Base-by-base conservation (phyloP, 768 basidiomycete genomes). In the Chlorophyllum brunneum region DNA sequence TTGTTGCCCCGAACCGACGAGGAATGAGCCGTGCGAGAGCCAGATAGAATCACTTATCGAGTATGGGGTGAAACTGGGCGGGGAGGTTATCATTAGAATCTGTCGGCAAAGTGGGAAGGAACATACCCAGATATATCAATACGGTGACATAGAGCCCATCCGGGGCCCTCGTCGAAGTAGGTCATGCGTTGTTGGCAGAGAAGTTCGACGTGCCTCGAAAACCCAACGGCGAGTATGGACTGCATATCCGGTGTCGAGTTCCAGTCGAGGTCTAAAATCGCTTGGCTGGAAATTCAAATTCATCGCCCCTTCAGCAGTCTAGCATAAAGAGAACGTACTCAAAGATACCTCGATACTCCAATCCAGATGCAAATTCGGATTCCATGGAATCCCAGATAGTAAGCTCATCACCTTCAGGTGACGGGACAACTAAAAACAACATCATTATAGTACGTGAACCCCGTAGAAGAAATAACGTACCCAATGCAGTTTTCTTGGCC, bases 341-440 rank as follows among this genome's bases (percentile, higher is more conserved):
- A 55, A 81, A 85, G 11, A 80, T 65, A 33, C 76, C 73, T 36
- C 77, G 74, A 63, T 85, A 88, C 66, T 97, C 95, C 42, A 95
- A 71, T 2, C 95, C 95, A 4, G 88, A 86, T 6, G 92, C 84
- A 66, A 98, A 98, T 66, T 95, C 91, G 15, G 90, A 94, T 66
- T 90, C 89, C 46, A 87, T 87, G 0, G 94, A 97, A 67, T 98
- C 93, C 95, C 95, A 98, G 15, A 98, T 92, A 0, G 92, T 93
- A 40, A 98, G 67, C 62, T 95, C 92, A 54, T 88, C 78, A 0
- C 86, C 86, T 16, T 80, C 78, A 0, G 73, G 60, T 13, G 70
- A 65, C 4, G 77, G 70, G 11, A 86, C 81, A 55, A 92, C 91
- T 93, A 40, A 47, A 40, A 27, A 43, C 20, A 26, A 29, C 39